Percentiles rank a stretch among this genome's conserved stretches.
phyloP scores from a whole-genome alignment of 2,329 filamentous ascomycete species.

The Trichoderma lentiforme region DNA sequence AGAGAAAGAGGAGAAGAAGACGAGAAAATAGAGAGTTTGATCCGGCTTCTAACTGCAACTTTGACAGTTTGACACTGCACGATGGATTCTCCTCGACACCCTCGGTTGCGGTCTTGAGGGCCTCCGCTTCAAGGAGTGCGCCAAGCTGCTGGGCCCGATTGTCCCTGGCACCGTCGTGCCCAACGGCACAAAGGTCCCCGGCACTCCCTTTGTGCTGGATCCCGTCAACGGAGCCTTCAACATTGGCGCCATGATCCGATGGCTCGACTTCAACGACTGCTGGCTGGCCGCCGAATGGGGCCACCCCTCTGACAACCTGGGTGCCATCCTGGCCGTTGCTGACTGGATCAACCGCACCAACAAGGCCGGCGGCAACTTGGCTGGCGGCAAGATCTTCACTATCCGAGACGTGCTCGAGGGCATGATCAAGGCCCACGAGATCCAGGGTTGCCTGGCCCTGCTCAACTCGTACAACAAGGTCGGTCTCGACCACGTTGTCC shows the following conservation, averaged over 20 bases:
- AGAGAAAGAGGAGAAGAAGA: background rate
- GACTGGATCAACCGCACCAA: conserved; percentile 96
- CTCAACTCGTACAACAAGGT: conserved; percentile 99
- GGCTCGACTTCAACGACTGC: conserved; percentile 99
- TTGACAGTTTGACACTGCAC: conserved; percentile 82
- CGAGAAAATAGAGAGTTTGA: background rate
- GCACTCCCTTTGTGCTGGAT: conserved; percentile 90
- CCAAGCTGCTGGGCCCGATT: conserved; percentile 87
- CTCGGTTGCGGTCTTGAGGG: conserved; percentile 95
- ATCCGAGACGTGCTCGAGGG: conserved; percentile 88
- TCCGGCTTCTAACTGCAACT: background rate
- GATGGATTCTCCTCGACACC: conserved; percentile 95
- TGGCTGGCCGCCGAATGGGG: conserved; percentile 99
- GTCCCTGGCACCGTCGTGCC: conserved; percentile 89
- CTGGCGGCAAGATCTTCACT: conserved; percentile 83
- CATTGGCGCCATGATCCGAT: conserved; percentile 97
- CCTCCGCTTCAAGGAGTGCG: conserved; percentile 91
- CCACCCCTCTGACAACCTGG: conserved; percentile 96
- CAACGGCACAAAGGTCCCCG: conserved; percentile 86
- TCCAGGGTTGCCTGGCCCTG: conserved; percentile 93
- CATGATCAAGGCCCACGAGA: conserved; percentile 99
- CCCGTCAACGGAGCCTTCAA: conserved; percentile 97
- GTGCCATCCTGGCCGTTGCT: conserved; percentile 91
- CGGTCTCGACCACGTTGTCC: conserved; percentile 92
- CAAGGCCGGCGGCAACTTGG: conserved; percentile 71